A percentile compares a stretch with the other conserved stretches of the same genome.
These are phyloP conservation scores for Solanum dulcamara DNA, from an alignment of 257 asterid genomes.

Conservation along the genomic window DNA sequence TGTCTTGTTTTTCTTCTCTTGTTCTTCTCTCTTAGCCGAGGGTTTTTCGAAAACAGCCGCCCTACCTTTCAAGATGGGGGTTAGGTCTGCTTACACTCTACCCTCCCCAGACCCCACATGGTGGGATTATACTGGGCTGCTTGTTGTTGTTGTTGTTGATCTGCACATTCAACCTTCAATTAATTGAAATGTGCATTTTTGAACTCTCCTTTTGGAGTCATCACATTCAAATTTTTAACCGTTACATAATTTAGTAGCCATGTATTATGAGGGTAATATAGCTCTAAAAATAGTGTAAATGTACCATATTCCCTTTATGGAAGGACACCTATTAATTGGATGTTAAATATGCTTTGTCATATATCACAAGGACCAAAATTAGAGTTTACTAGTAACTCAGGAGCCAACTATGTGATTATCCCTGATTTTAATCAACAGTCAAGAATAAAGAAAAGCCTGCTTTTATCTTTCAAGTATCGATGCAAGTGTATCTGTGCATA, in stretches of 20 bases:
- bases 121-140: too few relatives aligned
- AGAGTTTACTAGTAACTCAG: background rate
- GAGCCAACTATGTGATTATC: too few relatives aligned
- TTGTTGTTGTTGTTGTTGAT: too few relatives aligned
- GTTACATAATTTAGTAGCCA: background rate
- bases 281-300: background rate
- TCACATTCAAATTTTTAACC: background rate
- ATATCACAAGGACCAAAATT: background rate
- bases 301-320: background rate
- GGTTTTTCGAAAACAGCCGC: too few relatives aligned
- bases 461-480: background rate
- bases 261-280: background rate
- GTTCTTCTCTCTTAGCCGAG: too few relatives aligned
- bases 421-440: background rate
- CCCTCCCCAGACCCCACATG: too few relatives aligned
- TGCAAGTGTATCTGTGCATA: background rate
- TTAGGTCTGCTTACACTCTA: too few relatives aligned
- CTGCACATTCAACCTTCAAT: background rate
- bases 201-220: background rate
- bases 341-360: background rate
- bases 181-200: background rate
- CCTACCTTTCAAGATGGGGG: too few relatives aligned
- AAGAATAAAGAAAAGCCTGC: background rate
- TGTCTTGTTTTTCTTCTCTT: too few relatives aligned
- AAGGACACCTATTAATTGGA: background rate